Evolutionary conservation across 2,329 filamentous ascomycete genomes (phyloP).

Genomic region (Ceratocystis eucalypticola): DNA sequence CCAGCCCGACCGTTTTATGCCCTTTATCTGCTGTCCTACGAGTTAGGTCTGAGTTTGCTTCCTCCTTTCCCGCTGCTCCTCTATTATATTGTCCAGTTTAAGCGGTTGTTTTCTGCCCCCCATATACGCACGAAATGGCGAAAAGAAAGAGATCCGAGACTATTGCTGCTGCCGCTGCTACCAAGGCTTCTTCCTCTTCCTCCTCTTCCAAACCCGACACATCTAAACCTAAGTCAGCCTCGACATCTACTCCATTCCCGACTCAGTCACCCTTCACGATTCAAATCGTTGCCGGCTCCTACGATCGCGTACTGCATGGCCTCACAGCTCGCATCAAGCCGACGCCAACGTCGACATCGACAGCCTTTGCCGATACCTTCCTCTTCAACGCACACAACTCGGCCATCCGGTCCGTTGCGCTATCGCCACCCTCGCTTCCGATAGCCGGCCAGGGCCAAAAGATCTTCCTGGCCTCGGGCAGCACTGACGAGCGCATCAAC

Average conservation of each 20-base stretch:
- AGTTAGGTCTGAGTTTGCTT: neutral
- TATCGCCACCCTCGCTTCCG: conserved; percentile 60
- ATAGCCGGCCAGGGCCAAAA: conserved; percentile 56
- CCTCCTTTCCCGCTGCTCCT: neutral
- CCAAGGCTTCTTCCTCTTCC: conserved; percentile 25
- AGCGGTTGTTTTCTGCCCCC: neutral
- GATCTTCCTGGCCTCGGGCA: conserved; percentile 77
- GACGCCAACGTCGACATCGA: conserved; percentile 31
- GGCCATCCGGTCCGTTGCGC: conserved; percentile 73
- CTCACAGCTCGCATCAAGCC: conserved; percentile 56
- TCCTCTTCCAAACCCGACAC: conserved; percentile 6
- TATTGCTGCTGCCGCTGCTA: conserved; percentile 22
- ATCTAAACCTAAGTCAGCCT: conserved; percentile 1
- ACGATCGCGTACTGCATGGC: conserved; percentile 85
- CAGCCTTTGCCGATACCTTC: conserved; percentile 79
- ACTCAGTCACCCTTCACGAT: conserved; percentile 41
- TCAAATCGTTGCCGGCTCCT: conserved; percentile 84
- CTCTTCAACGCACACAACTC: conserved; percentile 89
- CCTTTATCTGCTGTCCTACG: too few relatives aligned
- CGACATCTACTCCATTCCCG: neutral
- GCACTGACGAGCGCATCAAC: conserved; percentile 89
- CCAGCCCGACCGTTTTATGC: neutral
- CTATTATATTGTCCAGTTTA: neutral
- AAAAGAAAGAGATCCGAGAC: conserved; percentile 37
- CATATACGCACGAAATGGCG: conserved; percentile 27